Conservation (phyloP, 352 stramenopile genomes). For the Phytophthora chlamydospora region DNA sequence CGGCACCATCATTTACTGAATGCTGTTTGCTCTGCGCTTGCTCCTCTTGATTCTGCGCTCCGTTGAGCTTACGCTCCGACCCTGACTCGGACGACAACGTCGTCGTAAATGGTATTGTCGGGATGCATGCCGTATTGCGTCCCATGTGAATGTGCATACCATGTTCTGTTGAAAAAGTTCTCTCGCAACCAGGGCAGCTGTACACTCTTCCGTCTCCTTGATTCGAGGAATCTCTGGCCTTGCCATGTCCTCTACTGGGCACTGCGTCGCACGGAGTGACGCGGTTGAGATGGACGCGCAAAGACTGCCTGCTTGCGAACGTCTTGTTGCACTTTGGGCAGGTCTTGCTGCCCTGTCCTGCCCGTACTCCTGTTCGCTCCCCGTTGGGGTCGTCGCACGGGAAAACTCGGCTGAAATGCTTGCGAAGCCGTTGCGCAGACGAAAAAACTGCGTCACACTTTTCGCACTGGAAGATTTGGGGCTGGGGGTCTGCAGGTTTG, state of each 20-base stretch:
- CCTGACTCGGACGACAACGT: no score
- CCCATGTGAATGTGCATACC: constrained; percentile 9
- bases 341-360: constrained; percentile 4
- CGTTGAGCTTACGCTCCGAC: no score
- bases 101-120: not conserved
- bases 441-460: constrained; percentile 7
- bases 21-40: no score
- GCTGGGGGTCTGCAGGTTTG: not conserved
- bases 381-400: constrained; percentile 4
- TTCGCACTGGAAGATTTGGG: constrained; percentile 2
- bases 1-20: no score
- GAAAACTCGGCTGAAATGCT: constrained; percentile 1
- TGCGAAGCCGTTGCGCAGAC: constrained; percentile 1
- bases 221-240: not conserved
- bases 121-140: not conserved
- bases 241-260: not conserved
- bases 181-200: constrained; percentile 1
- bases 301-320: constrained; percentile 8
- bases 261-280: constrained; percentile 10
- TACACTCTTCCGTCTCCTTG: not conserved
- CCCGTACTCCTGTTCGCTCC: no score
- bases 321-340: constrained; percentile 26
- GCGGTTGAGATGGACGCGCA: constrained; percentile 16
- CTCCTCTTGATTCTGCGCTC: no score
- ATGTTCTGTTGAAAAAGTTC: constrained; percentile 1